Evolutionary conservation across 2,329 filamentous ascomycete genomes (phyloP), one percentile per base, ranked within the genome.

Genomic region (Fusarium sp.): DNA sequence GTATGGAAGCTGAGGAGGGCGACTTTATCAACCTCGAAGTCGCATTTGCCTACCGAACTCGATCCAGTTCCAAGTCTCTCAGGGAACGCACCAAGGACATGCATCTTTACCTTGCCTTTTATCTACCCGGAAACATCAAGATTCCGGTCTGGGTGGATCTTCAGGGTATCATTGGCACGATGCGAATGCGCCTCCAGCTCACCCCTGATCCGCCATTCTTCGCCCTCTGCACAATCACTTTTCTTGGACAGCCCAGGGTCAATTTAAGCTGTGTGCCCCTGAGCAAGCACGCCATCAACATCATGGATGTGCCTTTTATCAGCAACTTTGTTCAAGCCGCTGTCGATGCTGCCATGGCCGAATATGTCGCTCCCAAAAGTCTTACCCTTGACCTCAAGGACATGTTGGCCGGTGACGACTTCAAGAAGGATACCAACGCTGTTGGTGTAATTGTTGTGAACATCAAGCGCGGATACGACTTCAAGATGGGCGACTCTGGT

Each of bases 11-110:
- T 3, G 93, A 94, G 80, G 92, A 94, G 79, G 93, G 93, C 13
- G 92, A 94, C 73, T 95, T 95, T 77, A 88, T 95, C 80, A 95
- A 95, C 77, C 83, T 95, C 62, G 93, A 95, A 79, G 84, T 95
- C 18, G 92, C 92, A 0, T 92, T 95, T 77, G 91, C 93, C 2
- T 95, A 95, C 80, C 87, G 92, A 39, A 90, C 91, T 11, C 87
- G 91, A 34, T 88, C 89, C 1, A 89, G 88, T 10, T 87, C 88
- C 34, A 90, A 89, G 72, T 90, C 88, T 3, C 85, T 94, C 59
- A 92, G 92, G 71, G 88, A 91, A 18, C 92, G 93, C 77, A 93
- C 94, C 76, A 93, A 93, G 70, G 80, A 84, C 41, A 84, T 85
- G 35, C 93, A 95, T 81, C 84, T 94, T 1, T 92, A 91, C 72